Percentiles rank a stretch among this genome's conserved stretches.
Evolutionary conservation across 1,284 basidiomycete genomes (phyloP).

Genomic region (Boletus coffeatus): DNA sequence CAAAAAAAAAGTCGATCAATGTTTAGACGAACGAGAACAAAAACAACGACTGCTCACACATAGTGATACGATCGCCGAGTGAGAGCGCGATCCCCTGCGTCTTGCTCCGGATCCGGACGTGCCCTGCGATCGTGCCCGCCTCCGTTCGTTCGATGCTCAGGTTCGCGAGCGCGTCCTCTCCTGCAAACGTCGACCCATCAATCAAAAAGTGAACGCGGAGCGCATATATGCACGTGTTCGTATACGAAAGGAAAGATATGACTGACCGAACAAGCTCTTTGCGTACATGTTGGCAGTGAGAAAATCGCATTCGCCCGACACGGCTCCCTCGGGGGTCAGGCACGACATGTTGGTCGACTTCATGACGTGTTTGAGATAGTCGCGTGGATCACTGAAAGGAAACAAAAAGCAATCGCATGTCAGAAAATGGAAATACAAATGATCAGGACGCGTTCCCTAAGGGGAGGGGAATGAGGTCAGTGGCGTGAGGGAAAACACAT

Average conservation of each 20-base stretch:
- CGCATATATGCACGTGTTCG: not conserved
- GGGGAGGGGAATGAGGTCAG: not conserved
- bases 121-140: conserved; percentile 76
- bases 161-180: conserved; percentile 97
- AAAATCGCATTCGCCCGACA: conserved; percentile 82
- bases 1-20: not conserved
- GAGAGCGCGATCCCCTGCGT: conserved; percentile 95
- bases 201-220: not conserved
- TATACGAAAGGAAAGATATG: not conserved
- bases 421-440: not conserved
- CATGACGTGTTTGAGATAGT: conserved; percentile 78
- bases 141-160: conserved; percentile 90
- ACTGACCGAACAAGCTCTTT: conserved; percentile 65
- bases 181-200: conserved; percentile 32
- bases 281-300: conserved; percentile 82
- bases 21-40: not conserved
- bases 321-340: conserved; percentile 76
- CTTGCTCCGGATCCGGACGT: conserved; percentile 91
- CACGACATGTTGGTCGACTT: conserved; percentile 84
- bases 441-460: not conserved
- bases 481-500: conserved; percentile 2
- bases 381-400: conserved; percentile 53
- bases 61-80: conserved; percentile 89
- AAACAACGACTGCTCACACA: conserved; percentile 46
- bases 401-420: not conserved